These are phyloP conservation scores for Phialophora tarda DNA, from an alignment of 2,329 filamentous ascomycete genomes.

Conservation along the genomic window DNA sequence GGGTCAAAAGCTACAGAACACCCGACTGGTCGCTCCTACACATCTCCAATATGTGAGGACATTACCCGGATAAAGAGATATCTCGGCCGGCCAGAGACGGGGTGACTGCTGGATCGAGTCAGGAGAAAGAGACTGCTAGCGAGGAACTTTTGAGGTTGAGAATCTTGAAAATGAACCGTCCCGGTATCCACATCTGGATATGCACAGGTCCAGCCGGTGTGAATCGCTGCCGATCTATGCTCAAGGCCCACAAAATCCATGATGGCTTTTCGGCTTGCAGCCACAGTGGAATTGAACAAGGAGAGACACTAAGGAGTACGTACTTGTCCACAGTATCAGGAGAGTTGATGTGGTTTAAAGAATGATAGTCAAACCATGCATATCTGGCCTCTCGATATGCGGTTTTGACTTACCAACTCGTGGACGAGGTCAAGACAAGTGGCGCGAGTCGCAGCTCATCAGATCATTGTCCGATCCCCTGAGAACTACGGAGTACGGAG, in stretches of 20 bases:
- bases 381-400: background rate
- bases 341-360: background rate
- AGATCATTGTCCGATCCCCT: background rate
- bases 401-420: background rate
- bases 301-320: background rate
- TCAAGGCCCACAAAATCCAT: constrained; percentile 13
- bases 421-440: background rate
- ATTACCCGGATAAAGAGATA: background rate
- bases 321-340: background rate
- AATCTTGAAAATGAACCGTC: background rate
- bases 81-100: background rate
- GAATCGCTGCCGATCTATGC: constrained; percentile 26
- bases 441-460: background rate
- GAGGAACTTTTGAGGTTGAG: background rate
- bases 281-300: constrained; percentile 17
- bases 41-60: background rate
- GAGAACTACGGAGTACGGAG: background rate
- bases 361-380: background rate
- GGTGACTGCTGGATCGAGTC: background rate
- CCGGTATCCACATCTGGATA: background rate
- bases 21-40: background rate
- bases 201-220: constrained; percentile 11
- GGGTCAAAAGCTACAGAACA: background rate
- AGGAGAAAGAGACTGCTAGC: background rate
- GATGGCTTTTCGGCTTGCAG: constrained; percentile 6